phyloP scores from a whole-genome alignment of 2,329 filamentous ascomycete species.

The Penicillium sp. region DNA sequence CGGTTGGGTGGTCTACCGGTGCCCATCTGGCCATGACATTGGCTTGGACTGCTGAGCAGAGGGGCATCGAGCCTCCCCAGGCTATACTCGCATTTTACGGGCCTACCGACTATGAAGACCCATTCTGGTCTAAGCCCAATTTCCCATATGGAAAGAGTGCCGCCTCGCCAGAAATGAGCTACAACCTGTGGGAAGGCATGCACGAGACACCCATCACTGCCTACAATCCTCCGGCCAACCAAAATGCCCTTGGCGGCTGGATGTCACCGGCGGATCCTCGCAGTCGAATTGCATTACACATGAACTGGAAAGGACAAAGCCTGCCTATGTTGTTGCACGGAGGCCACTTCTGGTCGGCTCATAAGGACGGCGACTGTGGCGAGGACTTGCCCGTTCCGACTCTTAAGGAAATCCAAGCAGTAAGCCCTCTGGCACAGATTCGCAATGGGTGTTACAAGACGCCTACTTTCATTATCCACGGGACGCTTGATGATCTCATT shows the following conservation, averaged over 20 bases:
- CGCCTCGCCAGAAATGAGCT: neutral
- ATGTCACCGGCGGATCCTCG: constrained; percentile 28
- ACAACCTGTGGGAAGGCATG: constrained; percentile 8
- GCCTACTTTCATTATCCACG: constrained; percentile 20
- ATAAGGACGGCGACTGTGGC: neutral
- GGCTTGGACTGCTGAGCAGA: constrained; percentile 29
- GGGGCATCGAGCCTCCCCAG: constrained; percentile 31
- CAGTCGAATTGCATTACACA: constrained; percentile 34
- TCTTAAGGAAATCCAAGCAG: constrained; percentile 1
- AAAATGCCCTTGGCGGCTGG: constrained; percentile 8
- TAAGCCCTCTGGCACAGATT: constrained; percentile 19
- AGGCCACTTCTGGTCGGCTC: neutral
- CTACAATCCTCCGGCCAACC: constrained; percentile 14
- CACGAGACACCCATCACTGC: constrained; percentile 10
- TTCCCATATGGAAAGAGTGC: neutral
- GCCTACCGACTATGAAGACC: constrained; percentile 35
- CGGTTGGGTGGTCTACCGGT: constrained; percentile 45
- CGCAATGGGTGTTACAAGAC: constrained; percentile 5
- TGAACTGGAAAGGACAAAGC: constrained; percentile 37
- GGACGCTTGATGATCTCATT: constrained; percentile 16
- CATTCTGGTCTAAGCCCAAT: constrained; percentile 8
- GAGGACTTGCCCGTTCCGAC: neutral
- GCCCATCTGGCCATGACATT: constrained; percentile 42
- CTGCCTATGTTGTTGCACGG: constrained; percentile 28
- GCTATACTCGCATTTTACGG: constrained; percentile 43